Conservation (phyloP, 1,284 basidiomycete genomes). For the Phenoliferia sp. region DNA sequence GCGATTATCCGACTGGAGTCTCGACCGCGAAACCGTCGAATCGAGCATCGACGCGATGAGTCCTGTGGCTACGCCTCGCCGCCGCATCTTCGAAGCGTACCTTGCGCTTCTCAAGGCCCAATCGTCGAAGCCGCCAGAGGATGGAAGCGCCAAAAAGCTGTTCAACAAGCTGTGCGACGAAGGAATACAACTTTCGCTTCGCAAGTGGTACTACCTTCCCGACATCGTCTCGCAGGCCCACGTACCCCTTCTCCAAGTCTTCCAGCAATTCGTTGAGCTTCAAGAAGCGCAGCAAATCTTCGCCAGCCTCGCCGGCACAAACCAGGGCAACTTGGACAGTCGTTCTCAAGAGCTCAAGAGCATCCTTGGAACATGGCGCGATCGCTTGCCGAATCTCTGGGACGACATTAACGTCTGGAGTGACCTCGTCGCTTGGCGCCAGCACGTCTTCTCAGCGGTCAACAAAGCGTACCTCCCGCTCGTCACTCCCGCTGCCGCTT, state of each 20-base stretch:
- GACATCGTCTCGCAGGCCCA: slow-evolving; percentile 82
- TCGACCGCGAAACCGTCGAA: slow-evolving; percentile 71
- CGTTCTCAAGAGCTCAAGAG: slow-evolving; percentile 93
- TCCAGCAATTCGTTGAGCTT: slow-evolving; percentile 98
- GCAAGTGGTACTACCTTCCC: slow-evolving; percentile 93
- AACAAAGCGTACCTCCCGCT: slow-evolving; percentile 95
- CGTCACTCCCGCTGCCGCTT: slow-evolving; percentile 52
- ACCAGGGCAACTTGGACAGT: slow-evolving; percentile 83
- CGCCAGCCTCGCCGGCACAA: slow-evolving; percentile 81
- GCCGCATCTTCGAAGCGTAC: slow-evolving; percentile 93
- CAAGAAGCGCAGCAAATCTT: slow-evolving; percentile 91
- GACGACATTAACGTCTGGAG: slow-evolving; percentile 99
- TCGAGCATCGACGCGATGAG: slow-evolving; percentile 76
- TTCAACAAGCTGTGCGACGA: slow-evolving; percentile 88
- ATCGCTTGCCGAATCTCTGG: slow-evolving; percentile 89
- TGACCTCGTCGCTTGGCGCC: slow-evolving; percentile 95
- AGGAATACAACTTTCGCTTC: slow-evolving; percentile 90
- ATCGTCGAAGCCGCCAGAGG: slow-evolving; percentile 26
- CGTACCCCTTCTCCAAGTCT: slow-evolving; percentile 90
- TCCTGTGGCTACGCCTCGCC: slow-evolving; percentile 84
- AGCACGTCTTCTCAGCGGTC: slow-evolving; percentile 85
- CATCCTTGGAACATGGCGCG: slow-evolving; percentile 94
- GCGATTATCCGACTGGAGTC: slow-evolving; percentile 81
- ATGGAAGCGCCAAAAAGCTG: slow-evolving; percentile 47
- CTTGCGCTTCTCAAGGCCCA: slow-evolving; percentile 66